phyloP scores from a whole-genome alignment of 2,329 filamentous ascomycete genomes.

The Fusarium globosum region DNA sequence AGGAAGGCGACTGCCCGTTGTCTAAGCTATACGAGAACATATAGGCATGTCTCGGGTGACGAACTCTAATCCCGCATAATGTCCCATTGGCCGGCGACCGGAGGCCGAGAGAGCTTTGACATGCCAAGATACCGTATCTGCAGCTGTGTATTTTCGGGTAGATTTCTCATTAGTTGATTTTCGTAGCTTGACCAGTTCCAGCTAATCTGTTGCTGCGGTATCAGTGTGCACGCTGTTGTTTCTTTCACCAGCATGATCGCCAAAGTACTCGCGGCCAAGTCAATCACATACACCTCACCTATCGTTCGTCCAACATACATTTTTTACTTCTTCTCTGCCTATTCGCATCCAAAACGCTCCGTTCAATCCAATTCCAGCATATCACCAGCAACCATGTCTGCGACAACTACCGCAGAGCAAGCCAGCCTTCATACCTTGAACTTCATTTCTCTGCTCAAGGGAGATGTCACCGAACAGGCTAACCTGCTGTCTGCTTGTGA shows the following conservation, averaged over 20 bases:
- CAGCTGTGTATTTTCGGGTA: background rate
- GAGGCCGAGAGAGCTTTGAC: background rate
- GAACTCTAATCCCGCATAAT: no score
- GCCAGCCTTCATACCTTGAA: background rate
- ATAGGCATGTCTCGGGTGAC: background rate
- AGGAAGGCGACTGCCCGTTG: background rate
- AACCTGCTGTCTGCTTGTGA: background rate
- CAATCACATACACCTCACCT: no score
- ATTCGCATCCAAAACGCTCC: background rate
- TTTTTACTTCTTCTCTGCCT: no score
- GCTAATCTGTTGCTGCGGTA: no score
- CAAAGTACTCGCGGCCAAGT: no score
- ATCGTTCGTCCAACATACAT: no score
- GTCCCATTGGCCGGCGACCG: background rate
- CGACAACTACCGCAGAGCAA: rapidly evolving
- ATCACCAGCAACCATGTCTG: background rate
- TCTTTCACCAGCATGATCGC: no score
- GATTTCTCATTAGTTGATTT: no score
- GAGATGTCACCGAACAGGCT: background rate
- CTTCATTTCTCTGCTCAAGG: background rate
- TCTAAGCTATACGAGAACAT: rapidly evolving
- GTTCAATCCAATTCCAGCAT: no score
- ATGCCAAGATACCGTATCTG: background rate
- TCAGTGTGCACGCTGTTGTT: no score
- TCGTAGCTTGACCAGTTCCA: no score